Base-by-base conservation (phyloP, 2,329 filamentous ascomycete species). In the Aspergillus sojae region DNA sequence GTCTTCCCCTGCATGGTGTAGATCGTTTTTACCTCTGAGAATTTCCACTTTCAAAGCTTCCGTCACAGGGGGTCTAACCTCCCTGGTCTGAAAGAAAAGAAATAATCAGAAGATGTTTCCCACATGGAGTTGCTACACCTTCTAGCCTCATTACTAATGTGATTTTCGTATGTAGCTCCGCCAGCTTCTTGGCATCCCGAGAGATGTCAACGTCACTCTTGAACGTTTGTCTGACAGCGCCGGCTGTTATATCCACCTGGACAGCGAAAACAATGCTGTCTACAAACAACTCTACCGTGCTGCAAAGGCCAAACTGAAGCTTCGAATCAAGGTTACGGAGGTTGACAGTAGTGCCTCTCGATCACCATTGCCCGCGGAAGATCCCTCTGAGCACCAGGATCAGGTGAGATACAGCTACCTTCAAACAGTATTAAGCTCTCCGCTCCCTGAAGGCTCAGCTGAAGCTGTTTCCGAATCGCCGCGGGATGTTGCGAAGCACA, bases 271-370 rank as follows among this genome's bases (percentile, higher is more conserved):
- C 74, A 81, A 86, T 10, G 85, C 91, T 53, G 92, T 96, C 73
- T 99, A 97, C 85, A 98, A 97, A 84, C 95, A 97, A 77, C 89
- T 99, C 48, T 94, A 95, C 77, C 91, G 95, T 73, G 95, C 95
- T 69, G 95, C 95, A 68, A 99, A 97, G 84, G 95, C 95, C 43
- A 99, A 99, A 85, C 89, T 94, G 69, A 99, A 98, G 89, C 89
- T 99, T 71, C 94, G 95, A 79, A 87, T 99, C 64, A 92, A 89
- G 69, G 90, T 91, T 43, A 89, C 87, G 19, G 72, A 85, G 39
- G 75, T 80, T 58, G 70, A 77, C 26, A 63, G 67, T 50, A 60
- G 60, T 53, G 55, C 67, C 41, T 67, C 68, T 46, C 56, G 64
- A 19, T 61, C 71, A 28, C 61, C 45, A 39, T 53, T 53, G 23